A percentile compares a stretch with the other conserved stretches of the same genome.
Conservation (phyloP, 2,329 filamentous ascomycete genomes). For the Samsoniella hepiali region DNA sequence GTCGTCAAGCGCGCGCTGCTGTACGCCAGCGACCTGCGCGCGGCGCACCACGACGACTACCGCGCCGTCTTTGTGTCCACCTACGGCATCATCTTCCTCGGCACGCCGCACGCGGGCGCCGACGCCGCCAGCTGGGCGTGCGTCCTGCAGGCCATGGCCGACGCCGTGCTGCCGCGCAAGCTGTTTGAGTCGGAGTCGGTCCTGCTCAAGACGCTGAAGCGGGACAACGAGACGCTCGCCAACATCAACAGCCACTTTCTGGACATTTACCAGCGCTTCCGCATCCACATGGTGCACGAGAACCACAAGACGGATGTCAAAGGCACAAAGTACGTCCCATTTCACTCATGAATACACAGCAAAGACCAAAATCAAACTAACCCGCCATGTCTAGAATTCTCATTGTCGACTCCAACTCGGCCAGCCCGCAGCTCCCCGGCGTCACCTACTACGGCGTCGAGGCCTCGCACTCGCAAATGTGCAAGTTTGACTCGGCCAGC, state of each 20-base stretch:
- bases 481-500: conserved; percentile 63
- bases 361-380: background rate
- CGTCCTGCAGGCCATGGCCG: conserved; percentile 65
- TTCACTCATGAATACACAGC: background rate
- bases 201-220: conserved; percentile 67
- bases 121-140: conserved; percentile 66
- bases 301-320: conserved; percentile 68
- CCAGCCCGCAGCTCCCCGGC: conserved; percentile 65
- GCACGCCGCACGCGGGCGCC: conserved; percentile 71
- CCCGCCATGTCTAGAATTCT: conserved; percentile 38
- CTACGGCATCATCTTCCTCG: conserved; percentile 72
- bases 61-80: conserved; percentile 71
- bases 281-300: conserved; percentile 75
- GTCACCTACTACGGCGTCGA: conserved; percentile 74
- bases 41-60: conserved; percentile 58
- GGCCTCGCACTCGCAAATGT: conserved; percentile 68
- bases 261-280: conserved; percentile 67
- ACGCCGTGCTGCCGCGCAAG: conserved; percentile 61
- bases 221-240: conserved; percentile 69
- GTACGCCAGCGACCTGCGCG: conserved; percentile 60
- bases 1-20: conserved; percentile 68
- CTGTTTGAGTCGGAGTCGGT: conserved; percentile 66
- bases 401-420: conserved; percentile 68
- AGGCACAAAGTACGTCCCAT: conserved; percentile 48
- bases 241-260: conserved; percentile 72